Percentiles rank a stretch among this genome's conserved stretches.
Conservation (phyloP, 352 stramenopile genomes). For the Globisporangium abappressorium region DNA sequence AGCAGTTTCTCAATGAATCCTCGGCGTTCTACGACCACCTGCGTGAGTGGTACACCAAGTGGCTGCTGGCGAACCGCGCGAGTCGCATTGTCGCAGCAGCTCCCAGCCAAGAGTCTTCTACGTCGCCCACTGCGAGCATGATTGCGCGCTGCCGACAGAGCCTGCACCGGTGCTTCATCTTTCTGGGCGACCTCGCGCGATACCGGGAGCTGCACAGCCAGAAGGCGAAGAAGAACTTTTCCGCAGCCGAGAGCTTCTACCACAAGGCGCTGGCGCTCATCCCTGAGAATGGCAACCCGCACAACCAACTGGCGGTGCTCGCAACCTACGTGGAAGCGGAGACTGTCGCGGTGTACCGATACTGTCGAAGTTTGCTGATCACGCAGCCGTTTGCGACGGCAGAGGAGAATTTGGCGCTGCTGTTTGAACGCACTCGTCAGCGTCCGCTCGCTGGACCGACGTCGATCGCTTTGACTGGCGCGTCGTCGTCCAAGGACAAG, state of each 20-base stretch:
- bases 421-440: slow-evolving; percentile 88
- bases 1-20: slow-evolving; percentile 60
- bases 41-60: slow-evolving; percentile 44
- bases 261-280: slow-evolving; percentile 63
- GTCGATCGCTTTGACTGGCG: slow-evolving; percentile 27
- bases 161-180: slow-evolving; percentile 80
- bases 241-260: slow-evolving; percentile 63
- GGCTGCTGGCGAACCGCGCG: slow-evolving; percentile 43
- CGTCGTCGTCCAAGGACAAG: slow-evolving; percentile 69
- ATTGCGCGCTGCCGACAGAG: slow-evolving; percentile 43
- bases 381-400: slow-evolving; percentile 84
- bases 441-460: slow-evolving; percentile 44
- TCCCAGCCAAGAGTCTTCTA: not conserved
- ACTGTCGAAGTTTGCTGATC: slow-evolving; percentile 85
- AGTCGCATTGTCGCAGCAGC: slow-evolving; percentile 27
- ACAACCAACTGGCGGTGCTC: slow-evolving; percentile 84
- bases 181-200: slow-evolving; percentile 74
- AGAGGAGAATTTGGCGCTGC: slow-evolving; percentile 84
- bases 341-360: slow-evolving; percentile 89
- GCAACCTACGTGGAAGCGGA: slow-evolving; percentile 88
- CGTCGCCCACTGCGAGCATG: slow-evolving; percentile 16
- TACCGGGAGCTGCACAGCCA: slow-evolving; percentile 84
- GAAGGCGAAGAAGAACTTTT: slow-evolving; percentile 85
- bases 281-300: slow-evolving; percentile 79
- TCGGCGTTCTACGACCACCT: slow-evolving; percentile 76